Conservation (phyloP, 768 basidiomycete species). For the Kwoniella shandongensis region DNA sequence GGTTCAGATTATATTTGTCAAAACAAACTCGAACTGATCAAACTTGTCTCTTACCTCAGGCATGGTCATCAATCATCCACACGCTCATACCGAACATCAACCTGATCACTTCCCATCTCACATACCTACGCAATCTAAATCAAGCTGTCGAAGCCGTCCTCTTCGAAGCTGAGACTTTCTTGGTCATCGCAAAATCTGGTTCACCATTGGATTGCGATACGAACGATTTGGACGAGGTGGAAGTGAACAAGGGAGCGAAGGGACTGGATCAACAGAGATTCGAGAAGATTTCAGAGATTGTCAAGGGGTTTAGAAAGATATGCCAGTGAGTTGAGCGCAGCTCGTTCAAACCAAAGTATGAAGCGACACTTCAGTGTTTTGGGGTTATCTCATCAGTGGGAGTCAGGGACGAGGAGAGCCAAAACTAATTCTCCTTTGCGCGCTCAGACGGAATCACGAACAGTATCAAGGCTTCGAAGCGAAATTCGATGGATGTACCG, state of each 20-base stretch:
- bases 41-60: conserved; percentile 58
- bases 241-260: conserved; percentile 51
- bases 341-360: too few relatives aligned
- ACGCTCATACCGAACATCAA: conserved; percentile 91
- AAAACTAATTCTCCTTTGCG: too few relatives aligned
- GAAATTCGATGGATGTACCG: conserved; percentile 46
- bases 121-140: conserved; percentile 80
- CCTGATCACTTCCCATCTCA: conserved; percentile 82
- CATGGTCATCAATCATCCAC: conserved; percentile 97
- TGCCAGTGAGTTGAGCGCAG: conserved; percentile 70
- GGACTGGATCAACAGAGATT: conserved; percentile 54
- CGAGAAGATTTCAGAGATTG: conserved; percentile 67
- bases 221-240: conserved; percentile 50
- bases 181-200: conserved; percentile 74
- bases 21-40: background rate
- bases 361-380: too few relatives aligned
- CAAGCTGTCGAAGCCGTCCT: conserved; percentile 90
- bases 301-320: conserved; percentile 92
- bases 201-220: conserved; percentile 47
- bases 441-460: conserved; percentile 26
- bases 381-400: too few relatives aligned
- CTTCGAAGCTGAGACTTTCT: conserved; percentile 96
- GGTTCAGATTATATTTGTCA: too few relatives aligned
- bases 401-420: background rate
- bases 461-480: conserved; percentile 47